Evolutionary conservation across 306 rosid genomes (phyloP).

Genomic region (Parietaria judaica): DNA sequence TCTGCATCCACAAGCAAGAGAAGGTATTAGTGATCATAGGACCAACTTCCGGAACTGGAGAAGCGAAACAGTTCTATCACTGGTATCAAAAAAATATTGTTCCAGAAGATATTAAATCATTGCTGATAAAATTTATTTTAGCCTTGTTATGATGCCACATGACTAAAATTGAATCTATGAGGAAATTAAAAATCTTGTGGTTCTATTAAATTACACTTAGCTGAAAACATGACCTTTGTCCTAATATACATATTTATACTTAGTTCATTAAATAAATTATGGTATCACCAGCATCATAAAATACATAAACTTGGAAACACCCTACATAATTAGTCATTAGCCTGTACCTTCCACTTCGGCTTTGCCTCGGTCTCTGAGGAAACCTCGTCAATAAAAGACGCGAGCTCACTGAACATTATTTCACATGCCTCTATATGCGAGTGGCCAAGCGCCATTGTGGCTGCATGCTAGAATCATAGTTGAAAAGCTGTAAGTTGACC

Average conservation of each 20-base stretch:
- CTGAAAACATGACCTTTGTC: no score
- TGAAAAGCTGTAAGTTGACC: constrained; percentile 19
- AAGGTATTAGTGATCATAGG: constrained; percentile 18
- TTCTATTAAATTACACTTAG: no score
- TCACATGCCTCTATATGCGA: constrained; percentile 93
- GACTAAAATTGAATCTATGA: no score
- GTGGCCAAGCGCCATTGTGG: constrained; percentile 98
- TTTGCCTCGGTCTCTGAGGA: constrained; percentile 85
- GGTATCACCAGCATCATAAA: no score
- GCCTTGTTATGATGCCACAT: not conserved
- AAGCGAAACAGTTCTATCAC: constrained; percentile 14
- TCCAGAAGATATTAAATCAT: not conserved
- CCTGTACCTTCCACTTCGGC: constrained; percentile 91
- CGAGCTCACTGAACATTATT: constrained; percentile 87
- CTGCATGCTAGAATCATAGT: constrained; percentile 70
- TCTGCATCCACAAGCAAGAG: constrained; percentile 40
- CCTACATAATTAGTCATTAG: not conserved
- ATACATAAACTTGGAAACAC: no score
- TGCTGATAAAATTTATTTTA: constrained; percentile 3
- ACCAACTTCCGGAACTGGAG: constrained; percentile 14
- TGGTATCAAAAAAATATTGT: not conserved
- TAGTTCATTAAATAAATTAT: no score
- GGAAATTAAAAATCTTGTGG: no score
- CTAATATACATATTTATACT: no score
- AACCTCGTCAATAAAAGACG: constrained; percentile 80